Evolutionary conservation across 176 grass and related monocot species (phyloP).

Genomic region (Oryza australiensis): DNA sequence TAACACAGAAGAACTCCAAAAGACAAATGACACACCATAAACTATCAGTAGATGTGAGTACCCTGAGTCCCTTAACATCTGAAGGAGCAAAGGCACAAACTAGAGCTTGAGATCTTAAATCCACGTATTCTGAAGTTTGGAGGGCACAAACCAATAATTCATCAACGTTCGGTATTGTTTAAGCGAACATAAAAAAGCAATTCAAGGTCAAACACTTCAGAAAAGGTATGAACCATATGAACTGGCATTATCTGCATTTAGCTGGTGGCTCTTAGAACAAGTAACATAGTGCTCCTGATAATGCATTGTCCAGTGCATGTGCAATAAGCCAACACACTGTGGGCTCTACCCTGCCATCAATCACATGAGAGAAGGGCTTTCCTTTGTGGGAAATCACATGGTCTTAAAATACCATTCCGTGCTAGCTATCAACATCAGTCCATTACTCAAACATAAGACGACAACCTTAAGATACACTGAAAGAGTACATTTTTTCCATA

Average conservation of each 20-base stretch:
- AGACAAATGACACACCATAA: neutral
- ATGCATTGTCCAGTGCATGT: conserved; percentile 14
- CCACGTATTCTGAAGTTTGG: neutral
- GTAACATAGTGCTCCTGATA: neutral
- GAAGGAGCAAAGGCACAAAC: neutral
- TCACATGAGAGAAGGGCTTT: conserved; percentile 25
- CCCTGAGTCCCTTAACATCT: conserved; percentile 18
- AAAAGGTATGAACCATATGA: conserved; percentile 15
- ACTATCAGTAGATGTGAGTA: neutral
- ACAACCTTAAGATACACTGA: conserved; percentile 4
- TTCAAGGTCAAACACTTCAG: neutral
- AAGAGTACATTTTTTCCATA: neutral
- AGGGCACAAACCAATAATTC: neutral
- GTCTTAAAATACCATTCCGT: neutral
- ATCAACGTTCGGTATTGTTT: neutral
- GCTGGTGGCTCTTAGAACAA: neutral
- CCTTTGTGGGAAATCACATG: conserved; percentile 39
- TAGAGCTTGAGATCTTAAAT: neutral
- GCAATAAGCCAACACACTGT: conserved; percentile 9
- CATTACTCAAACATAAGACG: conserved; percentile 25
- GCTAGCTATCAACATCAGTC: conserved; percentile 24
- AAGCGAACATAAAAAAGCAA: neutral
- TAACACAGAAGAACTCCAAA: neutral
- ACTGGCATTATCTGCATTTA: neutral
- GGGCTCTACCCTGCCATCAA: conserved; percentile 9